These are phyloP conservation scores for Blepharisma stoltei DNA, from an alignment of 73 alveolate species.

Conservation along the genomic window DNA sequence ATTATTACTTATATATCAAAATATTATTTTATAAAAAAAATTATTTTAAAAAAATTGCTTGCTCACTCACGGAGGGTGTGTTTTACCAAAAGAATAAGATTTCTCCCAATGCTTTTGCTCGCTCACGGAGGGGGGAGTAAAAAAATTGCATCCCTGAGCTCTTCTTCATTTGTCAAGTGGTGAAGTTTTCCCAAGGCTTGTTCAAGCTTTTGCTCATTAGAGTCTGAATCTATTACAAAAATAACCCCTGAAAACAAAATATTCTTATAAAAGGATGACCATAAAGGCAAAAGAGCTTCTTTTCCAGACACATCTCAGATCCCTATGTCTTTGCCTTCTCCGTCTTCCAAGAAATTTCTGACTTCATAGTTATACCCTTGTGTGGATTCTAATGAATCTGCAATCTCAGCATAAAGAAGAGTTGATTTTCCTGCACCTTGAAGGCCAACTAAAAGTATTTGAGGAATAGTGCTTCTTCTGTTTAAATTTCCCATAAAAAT, in stretches of 20 bases:
- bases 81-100: too few species aligned
- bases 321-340: not conserved
- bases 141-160: constrained; percentile 24
- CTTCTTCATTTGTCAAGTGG: constrained; percentile 23
- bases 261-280: constrained; percentile 22
- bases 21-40: too few species aligned
- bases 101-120: too few species aligned
- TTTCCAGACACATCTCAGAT: constrained; percentile 31
- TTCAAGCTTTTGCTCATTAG: not conserved
- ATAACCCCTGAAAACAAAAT: constrained; percentile 28
- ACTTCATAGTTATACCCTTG: constrained; percentile 18
- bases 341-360: not conserved
- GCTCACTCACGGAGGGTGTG: too few species aligned
- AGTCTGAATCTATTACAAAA: constrained; percentile 25
- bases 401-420: not conserved
- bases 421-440: constrained; percentile 32
- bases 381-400: not conserved
- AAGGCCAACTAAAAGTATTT: constrained; percentile 25
- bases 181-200: constrained; percentile 15
- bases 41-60: too few species aligned
- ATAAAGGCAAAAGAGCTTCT: constrained; percentile 18
- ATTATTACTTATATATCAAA: too few species aligned
- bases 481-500: constrained; percentile 7
- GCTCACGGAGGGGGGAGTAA: too few species aligned
- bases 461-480: constrained; percentile 1